These are phyloP conservation scores for Rhynchospora breviuscula DNA, from an alignment of 176 grass and related monocot species.

Conservation along the genomic window DNA sequence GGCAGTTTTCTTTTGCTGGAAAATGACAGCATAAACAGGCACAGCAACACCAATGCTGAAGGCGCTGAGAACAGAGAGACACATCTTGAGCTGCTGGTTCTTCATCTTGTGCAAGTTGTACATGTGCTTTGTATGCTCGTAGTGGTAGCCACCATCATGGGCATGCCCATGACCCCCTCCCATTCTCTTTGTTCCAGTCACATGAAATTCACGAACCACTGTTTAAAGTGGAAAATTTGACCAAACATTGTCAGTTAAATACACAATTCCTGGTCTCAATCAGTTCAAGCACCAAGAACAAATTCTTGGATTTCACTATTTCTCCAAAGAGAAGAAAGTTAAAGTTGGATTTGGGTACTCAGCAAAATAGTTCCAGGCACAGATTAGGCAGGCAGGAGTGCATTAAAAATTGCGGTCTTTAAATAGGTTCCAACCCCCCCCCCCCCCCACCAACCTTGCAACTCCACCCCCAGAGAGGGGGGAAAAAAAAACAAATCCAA, in stretches of 20 bases:
- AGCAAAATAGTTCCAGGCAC: not conserved
- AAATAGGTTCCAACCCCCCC: too few species aligned
- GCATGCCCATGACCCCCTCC: conserved; percentile 32
- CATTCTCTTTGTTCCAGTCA: conserved; percentile 51
- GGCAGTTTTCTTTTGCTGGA: conserved; percentile 66
- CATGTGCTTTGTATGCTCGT: conserved; percentile 75
- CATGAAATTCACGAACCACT: conserved; percentile 46
- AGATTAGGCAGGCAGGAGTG: not conserved
- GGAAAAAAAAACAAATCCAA: not conserved
- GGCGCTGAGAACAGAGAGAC: conserved; percentile 30
- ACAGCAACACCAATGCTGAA: conserved; percentile 46
- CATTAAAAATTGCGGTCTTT: not conserved
- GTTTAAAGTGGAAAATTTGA: not conserved
- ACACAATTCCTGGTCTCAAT: not conserved
- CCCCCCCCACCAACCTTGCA: too few species aligned
- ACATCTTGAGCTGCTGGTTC: conserved; percentile 46
- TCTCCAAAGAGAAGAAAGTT: not conserved
- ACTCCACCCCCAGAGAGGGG: too few species aligned
- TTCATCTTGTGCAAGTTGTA: conserved; percentile 69
- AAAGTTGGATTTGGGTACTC: not conserved
- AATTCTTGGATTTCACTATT: not conserved
- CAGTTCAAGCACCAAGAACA: not conserved
- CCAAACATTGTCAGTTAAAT: not conserved
- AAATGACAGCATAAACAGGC: conserved; percentile 51
- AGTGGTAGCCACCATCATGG: conserved; percentile 42